Conservation (phyloP, 306 rosid species). For the Leucaena leucocephala region DNA sequence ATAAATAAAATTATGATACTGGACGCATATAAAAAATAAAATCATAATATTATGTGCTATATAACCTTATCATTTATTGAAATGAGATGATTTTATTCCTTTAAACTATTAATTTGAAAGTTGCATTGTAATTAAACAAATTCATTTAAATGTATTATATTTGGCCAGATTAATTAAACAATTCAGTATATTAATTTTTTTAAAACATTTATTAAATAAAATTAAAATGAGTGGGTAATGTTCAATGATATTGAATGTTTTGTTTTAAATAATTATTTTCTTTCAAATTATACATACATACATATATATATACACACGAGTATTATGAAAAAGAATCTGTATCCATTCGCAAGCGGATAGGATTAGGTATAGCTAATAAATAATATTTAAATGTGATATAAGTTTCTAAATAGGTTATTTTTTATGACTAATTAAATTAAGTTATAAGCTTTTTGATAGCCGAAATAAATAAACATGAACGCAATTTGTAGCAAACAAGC, state of each 20-base stretch:
- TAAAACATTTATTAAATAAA: neutral
- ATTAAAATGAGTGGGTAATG: neutral
- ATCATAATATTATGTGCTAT: neutral
- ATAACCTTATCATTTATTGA: neutral
- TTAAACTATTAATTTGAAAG: neutral
- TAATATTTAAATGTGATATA: neutral
- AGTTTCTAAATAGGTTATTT: neutral
- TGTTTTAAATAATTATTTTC: too few relatives aligned
- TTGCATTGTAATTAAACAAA: neutral
- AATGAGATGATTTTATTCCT: neutral
- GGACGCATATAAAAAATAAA: too few relatives aligned
- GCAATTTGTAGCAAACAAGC: neutral
- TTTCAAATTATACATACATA: too few relatives aligned
- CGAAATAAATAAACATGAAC: neutral
- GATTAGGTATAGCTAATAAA: neutral
- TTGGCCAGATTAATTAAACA: too few relatives aligned
- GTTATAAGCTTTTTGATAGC: neutral
- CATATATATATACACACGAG: too few relatives aligned
- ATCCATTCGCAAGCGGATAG: neutral
- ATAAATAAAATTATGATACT: too few relatives aligned
- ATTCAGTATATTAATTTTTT: too few relatives aligned
- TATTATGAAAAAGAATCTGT: too few relatives aligned
- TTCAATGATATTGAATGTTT: neutral
- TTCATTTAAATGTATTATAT: neutral
- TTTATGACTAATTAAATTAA: neutral